Percentiles rank a stretch among this genome's conserved stretches.
phyloP scores from a whole-genome alignment of 75 land plant species.

The Cupressus sempervirens region DNA sequence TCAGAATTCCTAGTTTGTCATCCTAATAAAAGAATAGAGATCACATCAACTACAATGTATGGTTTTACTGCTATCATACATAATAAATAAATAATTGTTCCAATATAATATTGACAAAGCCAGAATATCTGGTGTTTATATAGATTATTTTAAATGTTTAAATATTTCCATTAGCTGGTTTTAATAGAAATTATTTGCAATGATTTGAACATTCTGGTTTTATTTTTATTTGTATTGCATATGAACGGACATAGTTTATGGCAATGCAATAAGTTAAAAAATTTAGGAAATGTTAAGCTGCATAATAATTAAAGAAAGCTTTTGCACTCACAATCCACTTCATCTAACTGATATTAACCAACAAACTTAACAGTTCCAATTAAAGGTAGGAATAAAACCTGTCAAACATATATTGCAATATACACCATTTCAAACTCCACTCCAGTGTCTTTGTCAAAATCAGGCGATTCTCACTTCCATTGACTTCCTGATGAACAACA shows the following conservation, averaged over 20 bases:
- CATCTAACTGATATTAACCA: neutral
- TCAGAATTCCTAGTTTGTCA: neutral
- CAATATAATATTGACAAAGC: neutral
- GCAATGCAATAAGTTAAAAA: conserved; percentile 1
- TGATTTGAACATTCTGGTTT: neutral
- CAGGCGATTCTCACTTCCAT: conserved; percentile 46
- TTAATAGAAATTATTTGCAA: neutral
- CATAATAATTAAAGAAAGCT: neutral
- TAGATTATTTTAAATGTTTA: neutral
- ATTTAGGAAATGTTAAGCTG: neutral
- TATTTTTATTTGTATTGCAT: neutral
- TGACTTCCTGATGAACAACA: conserved; percentile 30
- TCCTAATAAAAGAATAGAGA: neutral
- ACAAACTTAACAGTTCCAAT: neutral
- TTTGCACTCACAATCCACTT: neutral
- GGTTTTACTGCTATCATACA: neutral
- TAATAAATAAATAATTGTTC: neutral
- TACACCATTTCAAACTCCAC: conserved; percentile 97
- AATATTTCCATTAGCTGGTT: neutral
- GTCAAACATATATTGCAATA: conserved; percentile 98
- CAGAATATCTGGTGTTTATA: neutral
- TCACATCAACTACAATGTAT: neutral
- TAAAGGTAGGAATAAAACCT: conserved; percentile 35
- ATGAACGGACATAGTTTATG: neutral
- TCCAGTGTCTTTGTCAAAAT: conserved; percentile 84